Conservation (phyloP, 345 rosid species). For the Gossypium stocksii region DNA sequence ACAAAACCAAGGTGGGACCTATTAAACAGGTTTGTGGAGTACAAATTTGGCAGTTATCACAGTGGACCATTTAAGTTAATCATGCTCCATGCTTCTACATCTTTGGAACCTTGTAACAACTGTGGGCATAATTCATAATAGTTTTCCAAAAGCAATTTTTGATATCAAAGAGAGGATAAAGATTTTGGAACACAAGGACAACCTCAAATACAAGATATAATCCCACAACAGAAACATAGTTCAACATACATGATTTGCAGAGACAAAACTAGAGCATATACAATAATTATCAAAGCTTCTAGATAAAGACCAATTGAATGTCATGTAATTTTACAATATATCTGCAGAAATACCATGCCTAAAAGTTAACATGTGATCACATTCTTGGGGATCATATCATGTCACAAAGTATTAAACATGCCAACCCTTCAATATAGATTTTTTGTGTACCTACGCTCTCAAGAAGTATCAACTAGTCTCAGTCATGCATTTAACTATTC, state of each 20-base stretch:
- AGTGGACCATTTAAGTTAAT: background rate
- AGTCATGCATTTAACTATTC: background rate
- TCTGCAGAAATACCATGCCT: background rate
- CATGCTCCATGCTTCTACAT: background rate
- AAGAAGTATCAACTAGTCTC: background rate
- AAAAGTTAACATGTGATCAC: background rate
- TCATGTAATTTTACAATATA: background rate
- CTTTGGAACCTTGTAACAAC: background rate
- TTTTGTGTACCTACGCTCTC: background rate
- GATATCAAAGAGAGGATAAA: background rate
- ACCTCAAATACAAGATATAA: background rate
- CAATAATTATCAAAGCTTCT: background rate
- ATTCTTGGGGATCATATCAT: background rate
- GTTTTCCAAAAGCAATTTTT: background rate
- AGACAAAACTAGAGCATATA: background rate
- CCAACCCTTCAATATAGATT: background rate
- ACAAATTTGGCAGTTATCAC: background rate
- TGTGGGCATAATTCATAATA: background rate
- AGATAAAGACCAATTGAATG: background rate
- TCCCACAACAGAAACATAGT: too few species aligned
- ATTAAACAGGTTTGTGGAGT: background rate
- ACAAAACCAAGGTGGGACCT: background rate
- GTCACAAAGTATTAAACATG: background rate
- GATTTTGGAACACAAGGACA: background rate
- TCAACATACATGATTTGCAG: background rate